Conservation (phyloP, 2,329 filamentous ascomycete species). For the Tricladium varicosporioides region DNA sequence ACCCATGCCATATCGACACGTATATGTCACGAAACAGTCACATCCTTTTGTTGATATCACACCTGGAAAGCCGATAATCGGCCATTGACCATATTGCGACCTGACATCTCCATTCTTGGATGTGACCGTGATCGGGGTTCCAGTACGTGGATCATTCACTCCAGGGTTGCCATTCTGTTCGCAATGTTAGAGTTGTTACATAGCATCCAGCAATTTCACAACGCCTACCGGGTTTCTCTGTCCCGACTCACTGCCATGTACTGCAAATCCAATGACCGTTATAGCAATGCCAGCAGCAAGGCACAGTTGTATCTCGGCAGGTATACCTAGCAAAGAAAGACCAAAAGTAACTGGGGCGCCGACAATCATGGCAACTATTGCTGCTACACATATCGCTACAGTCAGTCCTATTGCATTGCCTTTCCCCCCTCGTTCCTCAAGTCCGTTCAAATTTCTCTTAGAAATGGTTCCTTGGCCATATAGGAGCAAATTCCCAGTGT, state of each 20-base stretch:
- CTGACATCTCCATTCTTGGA: not conserved
- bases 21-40: not conserved
- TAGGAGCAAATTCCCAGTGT: not conserved
- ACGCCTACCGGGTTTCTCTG: not conserved
- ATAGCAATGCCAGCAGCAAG: not conserved
- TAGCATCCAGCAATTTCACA: too few species aligned
- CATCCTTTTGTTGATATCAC: not conserved
- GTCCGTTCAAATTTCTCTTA: not conserved
- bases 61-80: not conserved
- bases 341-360: not conserved
- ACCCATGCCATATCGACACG: not conserved
- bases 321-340: not conserved
- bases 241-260: not conserved
- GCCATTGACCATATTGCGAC: not conserved
- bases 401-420: not conserved
- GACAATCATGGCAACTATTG: not conserved
- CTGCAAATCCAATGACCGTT: not conserved
- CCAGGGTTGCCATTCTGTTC: not conserved
- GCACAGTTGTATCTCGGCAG: not conserved
- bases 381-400: not conserved
- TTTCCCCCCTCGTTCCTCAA: not conserved
- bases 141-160: not conserved
- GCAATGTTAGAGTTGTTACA: too few species aligned
- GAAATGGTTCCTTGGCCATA: not conserved
- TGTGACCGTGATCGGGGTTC: not conserved